A percentile compares a stretch with the other conserved stretches of the same genome.
Evolutionary conservation across 148 eudicot genomes (phyloP).

Genomic region (Pharnaceum exiguum): DNA sequence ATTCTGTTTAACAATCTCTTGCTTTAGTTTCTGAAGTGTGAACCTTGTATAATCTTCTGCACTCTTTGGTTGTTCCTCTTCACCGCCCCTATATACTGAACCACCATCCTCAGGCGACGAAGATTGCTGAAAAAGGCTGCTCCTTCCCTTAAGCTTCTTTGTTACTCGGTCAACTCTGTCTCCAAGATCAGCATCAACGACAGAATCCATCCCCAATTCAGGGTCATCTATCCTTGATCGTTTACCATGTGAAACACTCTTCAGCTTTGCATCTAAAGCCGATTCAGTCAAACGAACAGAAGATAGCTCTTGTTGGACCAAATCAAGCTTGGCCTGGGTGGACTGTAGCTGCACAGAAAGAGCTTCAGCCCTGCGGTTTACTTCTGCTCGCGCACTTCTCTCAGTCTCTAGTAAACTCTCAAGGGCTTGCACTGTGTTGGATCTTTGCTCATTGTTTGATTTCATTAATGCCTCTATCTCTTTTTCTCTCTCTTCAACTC

Average conservation of each 20-base stretch:
- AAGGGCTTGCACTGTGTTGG: conserved; percentile 65
- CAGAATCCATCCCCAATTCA: conserved; percentile 51
- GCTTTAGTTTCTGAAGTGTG: conserved; percentile 68
- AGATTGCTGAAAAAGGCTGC: conserved; percentile 45
- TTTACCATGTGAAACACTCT: conserved; percentile 71
- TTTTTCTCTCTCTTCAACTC: conserved; percentile 83
- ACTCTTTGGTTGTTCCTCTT: conserved; percentile 36
- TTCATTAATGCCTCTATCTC: conserved; percentile 71
- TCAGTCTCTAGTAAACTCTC: conserved; percentile 69
- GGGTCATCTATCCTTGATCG: conserved; percentile 52
- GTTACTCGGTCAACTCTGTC: conserved; percentile 41
- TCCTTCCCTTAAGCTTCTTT: conserved; percentile 59
- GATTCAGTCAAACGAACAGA: conserved; percentile 65
- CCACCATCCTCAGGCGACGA: conserved; percentile 57
- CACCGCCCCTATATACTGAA: conserved; percentile 45
- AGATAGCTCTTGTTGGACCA: conserved; percentile 72
- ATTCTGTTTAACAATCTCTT: conserved; percentile 69
- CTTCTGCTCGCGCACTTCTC: conserved; percentile 74
- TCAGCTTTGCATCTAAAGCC: conserved; percentile 69
- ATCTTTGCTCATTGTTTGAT: conserved; percentile 77
- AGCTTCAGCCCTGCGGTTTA: conserved; percentile 71
- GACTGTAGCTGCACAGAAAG: conserved; percentile 83
- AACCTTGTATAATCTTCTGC: conserved; percentile 72
- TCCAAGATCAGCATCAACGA: conserved; percentile 43
- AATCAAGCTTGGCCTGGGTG: conserved; percentile 78